Evolutionary conservation across 2,329 filamentous ascomycete genomes (phyloP), one percentile per base, ranked within the genome.

Genomic region (Epichloe aotearoae): DNA sequence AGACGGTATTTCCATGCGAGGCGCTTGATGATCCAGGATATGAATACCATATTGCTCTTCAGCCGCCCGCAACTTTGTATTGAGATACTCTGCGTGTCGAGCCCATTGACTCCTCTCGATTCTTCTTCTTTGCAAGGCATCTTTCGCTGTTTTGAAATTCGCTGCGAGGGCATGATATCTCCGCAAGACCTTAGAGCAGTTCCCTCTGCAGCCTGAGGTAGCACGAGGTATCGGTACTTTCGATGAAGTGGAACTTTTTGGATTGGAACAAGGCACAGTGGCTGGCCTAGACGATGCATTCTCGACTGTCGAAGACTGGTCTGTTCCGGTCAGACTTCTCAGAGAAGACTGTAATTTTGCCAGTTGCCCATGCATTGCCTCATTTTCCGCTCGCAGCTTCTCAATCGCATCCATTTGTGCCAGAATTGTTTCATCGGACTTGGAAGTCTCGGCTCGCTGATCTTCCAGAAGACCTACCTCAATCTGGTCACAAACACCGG

Each of bases 51-150:
- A 59, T 50, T 68, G 66, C 34, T 64, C 64, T 53, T 75, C 70
- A 10, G 76, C 63, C 23, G 59, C 62, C 44, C 66, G 64, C 11
- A 79, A 64, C 52, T 67, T 74, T 26, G 61, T 62, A 48, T 73
- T 65, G 17, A 78, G 59, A 12, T 64, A 57, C 20, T 67, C 67
- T 5, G 71, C 70, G 50, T 75, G 71, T 5, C 64, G 61, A 26
- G 66, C 64, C 76, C 76, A 80, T 34, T 59, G 57, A 6, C 73
- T 65, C 4, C 68, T 67, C 23, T 71, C 66, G 1, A 66, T 63
- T 30, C 69, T 71, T 46, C 68, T 67, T 55, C 67, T 71, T 34
- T 62, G 59, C 8, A 72, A 62, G 7, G 65, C 62, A 12, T 64
- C 63, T 51, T 68, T 67, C 44, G 70, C 64, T 2, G 57, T 66